Conservation (phyloP, 2,329 filamentous ascomycete genomes). For the Aureobasidium lini region DNA sequence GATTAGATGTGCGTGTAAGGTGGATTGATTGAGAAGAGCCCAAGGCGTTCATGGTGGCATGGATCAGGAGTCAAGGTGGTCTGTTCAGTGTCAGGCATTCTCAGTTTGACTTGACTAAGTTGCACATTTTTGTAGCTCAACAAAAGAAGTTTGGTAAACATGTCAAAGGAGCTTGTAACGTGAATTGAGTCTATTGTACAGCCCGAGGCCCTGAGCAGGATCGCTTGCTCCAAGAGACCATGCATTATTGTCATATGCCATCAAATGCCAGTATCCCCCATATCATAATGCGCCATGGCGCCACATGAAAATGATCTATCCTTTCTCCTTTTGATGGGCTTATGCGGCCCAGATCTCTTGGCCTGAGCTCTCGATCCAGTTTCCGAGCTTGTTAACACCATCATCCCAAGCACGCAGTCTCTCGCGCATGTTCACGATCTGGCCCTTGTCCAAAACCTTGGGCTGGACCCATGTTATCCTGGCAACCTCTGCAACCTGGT, state of each 20-base stretch:
- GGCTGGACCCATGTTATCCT: slow-evolving; percentile 98
- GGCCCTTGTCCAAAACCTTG: slow-evolving; percentile 90
- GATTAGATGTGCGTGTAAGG: neutral
- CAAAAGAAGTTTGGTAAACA: neutral
- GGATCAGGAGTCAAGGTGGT: neutral
- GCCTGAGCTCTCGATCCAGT: slow-evolving; percentile 91
- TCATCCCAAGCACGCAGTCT: slow-evolving; percentile 90
- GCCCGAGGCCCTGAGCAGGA: neutral
- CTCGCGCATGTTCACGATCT: slow-evolving; percentile 87
- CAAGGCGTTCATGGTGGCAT: neutral
- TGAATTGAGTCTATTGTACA: slow-evolving; percentile 9
- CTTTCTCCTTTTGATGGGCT: neutral
- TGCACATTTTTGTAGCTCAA: neutral
- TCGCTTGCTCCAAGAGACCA: neutral
- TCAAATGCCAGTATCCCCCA: slow-evolving; percentile 2
- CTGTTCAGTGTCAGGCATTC: neutral
- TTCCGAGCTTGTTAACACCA: slow-evolving; percentile 89
- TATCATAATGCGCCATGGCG: slow-evolving; percentile 9
- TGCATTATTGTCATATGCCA: slow-evolving; percentile 7
- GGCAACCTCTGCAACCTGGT: slow-evolving; percentile 90
- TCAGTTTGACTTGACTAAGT: no score
- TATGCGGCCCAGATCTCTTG: slow-evolving; percentile 88
- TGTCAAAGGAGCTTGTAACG: neutral
- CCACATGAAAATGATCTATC: slow-evolving; percentile 5
- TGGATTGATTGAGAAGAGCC: neutral